Conservation (phyloP, 2,329 filamentous ascomycete species). For the Fusarium sp. region DNA sequence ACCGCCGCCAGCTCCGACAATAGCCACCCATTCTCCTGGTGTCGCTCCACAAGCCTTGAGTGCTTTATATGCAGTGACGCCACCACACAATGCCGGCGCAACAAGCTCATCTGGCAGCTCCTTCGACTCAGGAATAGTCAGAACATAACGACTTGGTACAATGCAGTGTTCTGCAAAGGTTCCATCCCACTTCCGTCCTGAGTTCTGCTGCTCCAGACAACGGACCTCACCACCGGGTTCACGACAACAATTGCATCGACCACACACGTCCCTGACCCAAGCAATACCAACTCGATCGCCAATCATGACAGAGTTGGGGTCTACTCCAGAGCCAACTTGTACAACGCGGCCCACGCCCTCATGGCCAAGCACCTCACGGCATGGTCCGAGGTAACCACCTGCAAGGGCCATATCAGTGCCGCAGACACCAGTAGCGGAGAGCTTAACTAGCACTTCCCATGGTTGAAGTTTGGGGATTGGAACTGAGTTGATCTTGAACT, state of each 20-base stretch:
- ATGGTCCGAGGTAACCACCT: constrained; percentile 26
- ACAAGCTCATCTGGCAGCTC: constrained; percentile 47
- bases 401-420: constrained; percentile 36
- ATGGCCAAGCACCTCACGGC: constrained; percentile 29
- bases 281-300: constrained; percentile 24
- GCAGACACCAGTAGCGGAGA: constrained; percentile 30
- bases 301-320: background rate
- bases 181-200: constrained; percentile 49
- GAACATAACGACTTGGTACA: constrained; percentile 49
- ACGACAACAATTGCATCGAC: constrained; percentile 49
- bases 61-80: constrained; percentile 57
- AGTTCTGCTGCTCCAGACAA: constrained; percentile 49
- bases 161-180: constrained; percentile 54
- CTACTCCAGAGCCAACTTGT: constrained; percentile 9
- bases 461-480: constrained; percentile 6
- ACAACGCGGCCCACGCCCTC: constrained; percentile 32
- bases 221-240: constrained; percentile 49
- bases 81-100: constrained; percentile 55
- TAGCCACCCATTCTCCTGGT: constrained; percentile 51
- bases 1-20: constrained; percentile 54
- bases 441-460: constrained; percentile 29
- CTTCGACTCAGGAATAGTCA: constrained; percentile 41
- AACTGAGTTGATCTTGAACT: constrained; percentile 4
- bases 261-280: constrained; percentile 45
- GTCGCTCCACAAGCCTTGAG: constrained; percentile 47